phyloP scores from a whole-genome alignment of 2,329 filamentous ascomycete species.

The Colletotrichum noveboracense region DNA sequence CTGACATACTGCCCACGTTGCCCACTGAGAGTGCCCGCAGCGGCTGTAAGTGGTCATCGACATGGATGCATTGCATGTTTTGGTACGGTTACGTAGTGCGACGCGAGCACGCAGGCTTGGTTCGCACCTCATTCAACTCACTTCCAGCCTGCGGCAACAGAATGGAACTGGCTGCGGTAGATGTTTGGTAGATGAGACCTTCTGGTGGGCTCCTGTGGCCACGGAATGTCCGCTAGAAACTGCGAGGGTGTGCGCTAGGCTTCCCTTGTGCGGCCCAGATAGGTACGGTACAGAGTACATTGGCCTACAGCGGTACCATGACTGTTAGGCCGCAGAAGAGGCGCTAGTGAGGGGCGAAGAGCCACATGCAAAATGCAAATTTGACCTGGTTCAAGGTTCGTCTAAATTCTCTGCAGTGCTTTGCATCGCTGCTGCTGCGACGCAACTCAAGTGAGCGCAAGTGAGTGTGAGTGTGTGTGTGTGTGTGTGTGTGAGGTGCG shows the following conservation, averaged over 20 bases:
- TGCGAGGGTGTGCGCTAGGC: neutral
- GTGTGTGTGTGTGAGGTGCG: neutral
- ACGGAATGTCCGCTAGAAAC: constrained; percentile 12
- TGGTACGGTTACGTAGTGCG: constrained; percentile 13
- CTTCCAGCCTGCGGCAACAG: neutral
- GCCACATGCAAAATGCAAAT: constrained; percentile 24
- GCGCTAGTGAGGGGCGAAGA: constrained; percentile 20
- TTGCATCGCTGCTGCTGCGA: neutral
- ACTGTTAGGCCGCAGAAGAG: neutral
- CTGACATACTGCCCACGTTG: neutral
- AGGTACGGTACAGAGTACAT: neutral
- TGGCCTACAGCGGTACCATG: neutral
- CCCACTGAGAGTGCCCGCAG: neutral
- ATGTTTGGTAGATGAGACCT: neutral
- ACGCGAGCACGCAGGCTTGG: neutral
- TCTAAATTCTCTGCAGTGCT: constrained; percentile 8
- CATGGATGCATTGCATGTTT: neutral
- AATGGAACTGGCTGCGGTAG: neutral
- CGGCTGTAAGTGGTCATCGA: neutral
- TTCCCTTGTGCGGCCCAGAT: neutral
- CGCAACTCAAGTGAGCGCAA: neutral
- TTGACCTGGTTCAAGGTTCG: constrained; percentile 22
- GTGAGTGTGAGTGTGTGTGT: neutral
- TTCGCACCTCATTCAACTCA: neutral
- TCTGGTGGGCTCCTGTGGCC: neutral